Base-by-base conservation (phyloP, 192 early-diverging fungal genomes). In the Diversispora epigaea region DNA sequence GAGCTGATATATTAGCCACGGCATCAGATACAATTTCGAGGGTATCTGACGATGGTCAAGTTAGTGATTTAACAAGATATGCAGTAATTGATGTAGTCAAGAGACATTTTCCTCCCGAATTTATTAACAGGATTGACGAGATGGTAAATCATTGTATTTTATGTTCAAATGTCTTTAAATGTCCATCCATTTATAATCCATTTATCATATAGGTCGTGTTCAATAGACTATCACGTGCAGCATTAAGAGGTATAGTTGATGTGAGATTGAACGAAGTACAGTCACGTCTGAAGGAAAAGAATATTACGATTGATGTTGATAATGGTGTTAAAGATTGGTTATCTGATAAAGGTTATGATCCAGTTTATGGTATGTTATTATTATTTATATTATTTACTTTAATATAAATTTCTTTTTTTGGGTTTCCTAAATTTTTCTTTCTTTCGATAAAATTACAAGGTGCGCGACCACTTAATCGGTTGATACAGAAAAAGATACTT, bases 391-490 rank as follows among this genome's bases (percentile, higher is more conserved):
- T 32, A 32, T 32, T 45, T 86, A 92, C 46, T 25, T 79, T 71
- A 45, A 25, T 52, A 41, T 62, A 9, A 5, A 22, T n/a, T n/a
- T n/a, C n/a, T n/a, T 15, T 4, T 15, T 32, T 15, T 39, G 5
- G 5, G 40, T 39, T 14, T 32, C 12, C 15, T 62, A 32, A 14
- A 40, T 25, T 25, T 39, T 12, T 41, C 15, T 6, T 62, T 32
- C n/a, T n/a, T 19, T 55, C 9, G 6, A 17, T 10, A 39, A 54
- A 52, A 54, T 32, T 32, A 32, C 25, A 32, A 32, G 68, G 98
- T 76, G 96, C 96, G 6, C 86, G 98, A 19, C 98, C 98, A 6
- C 82, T 99, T 25, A 88, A 91, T 68, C 89, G 98, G 68, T 93
- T 92, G 78, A 82, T 99, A 55, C 94, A 99, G 79, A 87, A 90